Evolutionary conservation across 2,329 filamentous ascomycete genomes (phyloP), one percentile per base, ranked within the genome.

Genomic region (Endoconidiophora laricicola): DNA sequence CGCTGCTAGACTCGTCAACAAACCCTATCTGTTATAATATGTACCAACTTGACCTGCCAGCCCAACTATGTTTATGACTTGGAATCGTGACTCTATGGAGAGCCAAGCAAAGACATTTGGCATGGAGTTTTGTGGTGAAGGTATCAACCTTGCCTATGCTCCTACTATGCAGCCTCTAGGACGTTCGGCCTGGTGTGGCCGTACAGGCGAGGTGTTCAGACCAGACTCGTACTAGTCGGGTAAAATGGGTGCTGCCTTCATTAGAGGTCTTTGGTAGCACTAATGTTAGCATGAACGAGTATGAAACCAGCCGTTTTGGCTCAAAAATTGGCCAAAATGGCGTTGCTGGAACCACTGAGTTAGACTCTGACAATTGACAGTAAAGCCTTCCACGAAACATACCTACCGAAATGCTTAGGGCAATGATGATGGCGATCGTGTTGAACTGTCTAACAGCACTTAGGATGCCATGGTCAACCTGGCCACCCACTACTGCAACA

Each of bases 21-120:
- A 67, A 69, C 14, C 56, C 56, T 23, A 74, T 78, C 55, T 71
- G 72, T 52, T 88, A 86, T 58, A 85, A 84, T 72, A 54, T 48
- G 75, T 76, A 44, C 87, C 81, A 7, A 82, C 84, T 0, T 91
- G 87, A 60, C 83, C 86, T 0, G 83, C 86, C 0, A 85, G 83
- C 1, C 76, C 93, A 47, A 85, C 83, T 2, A 79, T 81, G 0
- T 86, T 82, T 0, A 76, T 83, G 2, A 91, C 84, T 0, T 93
- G 84, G 84, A 86, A 87, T 60, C 74, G 78, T 44, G 72, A 79
- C 2, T 66, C 91, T 45, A 86, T 91, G 65, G 76, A 79, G 50
- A 66, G 78, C 57, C 74, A 84, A 14, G 86, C 83, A 1, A 70
- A 72, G 54, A 81, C 74, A 46, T 71, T 86, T 59, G 86, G 78